Conservation (phyloP, 306 rosid species). For the Rosa multiflora region DNA sequence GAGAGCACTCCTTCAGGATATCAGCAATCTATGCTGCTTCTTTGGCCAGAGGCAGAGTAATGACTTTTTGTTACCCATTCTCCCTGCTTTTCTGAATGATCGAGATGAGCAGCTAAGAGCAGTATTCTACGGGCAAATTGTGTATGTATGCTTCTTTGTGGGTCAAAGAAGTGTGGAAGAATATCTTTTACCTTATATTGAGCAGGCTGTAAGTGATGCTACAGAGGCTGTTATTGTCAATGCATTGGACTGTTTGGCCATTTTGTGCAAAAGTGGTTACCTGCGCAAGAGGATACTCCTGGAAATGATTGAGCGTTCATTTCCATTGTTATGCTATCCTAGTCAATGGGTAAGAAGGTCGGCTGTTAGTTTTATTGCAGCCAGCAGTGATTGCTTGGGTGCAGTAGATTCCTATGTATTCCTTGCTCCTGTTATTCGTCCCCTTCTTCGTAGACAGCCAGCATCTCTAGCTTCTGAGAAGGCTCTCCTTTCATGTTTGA, state of each 20-base stretch:
- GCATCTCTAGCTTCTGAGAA: conserved; percentile 83
- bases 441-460: conserved; percentile 86
- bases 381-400: conserved; percentile 88
- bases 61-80: conserved; percentile 87
- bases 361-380: conserved; percentile 81
- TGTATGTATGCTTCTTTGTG: conserved; percentile 94
- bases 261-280: conserved; percentile 75
- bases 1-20: conserved; percentile 94
- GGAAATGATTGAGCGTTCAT: conserved; percentile 88
- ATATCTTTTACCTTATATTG: conserved; percentile 96
- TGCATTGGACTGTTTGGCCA: conserved; percentile 84
- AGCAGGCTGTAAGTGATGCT: conserved; percentile 84
- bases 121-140: conserved; percentile 86
- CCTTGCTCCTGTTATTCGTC: conserved; percentile 87
- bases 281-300: conserved; percentile 86
- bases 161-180: conserved; percentile 99
- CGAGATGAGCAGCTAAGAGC: conserved; percentile 92
- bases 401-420: conserved; percentile 93
- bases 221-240: conserved; percentile 82
- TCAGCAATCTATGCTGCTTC: conserved; percentile 87
- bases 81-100: conserved; percentile 95
- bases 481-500: conserved; percentile 74
- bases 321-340: conserved; percentile 90
- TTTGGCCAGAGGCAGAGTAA: conserved; percentile 97
- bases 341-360: conserved; percentile 92